These are phyloP conservation scores for Termitomyces sp. DNA, from an alignment of 768 basidiomycete species.

Conservation along the genomic window DNA sequence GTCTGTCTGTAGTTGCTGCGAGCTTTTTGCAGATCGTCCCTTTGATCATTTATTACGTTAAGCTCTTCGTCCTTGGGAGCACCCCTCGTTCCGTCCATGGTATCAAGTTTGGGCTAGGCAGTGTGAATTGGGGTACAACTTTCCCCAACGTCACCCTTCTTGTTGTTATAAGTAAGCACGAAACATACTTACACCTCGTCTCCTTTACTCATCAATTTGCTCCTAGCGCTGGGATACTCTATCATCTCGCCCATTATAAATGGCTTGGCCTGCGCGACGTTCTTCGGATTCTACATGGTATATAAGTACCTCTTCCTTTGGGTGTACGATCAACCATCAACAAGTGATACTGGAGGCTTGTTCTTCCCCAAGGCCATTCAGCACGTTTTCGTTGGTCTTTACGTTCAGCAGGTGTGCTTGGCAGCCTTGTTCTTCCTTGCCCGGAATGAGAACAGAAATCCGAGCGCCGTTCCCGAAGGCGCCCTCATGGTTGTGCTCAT, in stretches of 20 bases:
- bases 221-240: constrained; percentile 69
- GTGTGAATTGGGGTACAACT: constrained; percentile 70
- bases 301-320: constrained; percentile 88
- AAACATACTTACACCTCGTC: neutral
- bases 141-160: constrained; percentile 73
- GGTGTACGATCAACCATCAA: constrained; percentile 62
- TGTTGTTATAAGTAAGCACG: constrained; percentile 68
- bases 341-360: constrained; percentile 80
- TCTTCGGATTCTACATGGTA: constrained; percentile 77
- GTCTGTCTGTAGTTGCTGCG: constrained; percentile 71
- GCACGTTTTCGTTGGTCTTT: constrained; percentile 91
- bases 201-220: constrained; percentile 1
- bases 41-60: constrained; percentile 84
- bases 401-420: constrained; percentile 60
- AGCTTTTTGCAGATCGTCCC: constrained; percentile 77
- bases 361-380: constrained; percentile 96
- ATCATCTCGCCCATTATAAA: constrained; percentile 93
- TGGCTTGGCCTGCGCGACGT: constrained; percentile 76
- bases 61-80: constrained; percentile 79
- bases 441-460: constrained; percentile 40
- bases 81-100: constrained; percentile 82
- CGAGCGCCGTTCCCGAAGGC: constrained; percentile 67
- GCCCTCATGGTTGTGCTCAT: constrained; percentile 84
- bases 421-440: constrained; percentile 67
- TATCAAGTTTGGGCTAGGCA: constrained; percentile 71